Evolutionary conservation across 2,329 filamentous ascomycete species (phyloP).

Genomic region (Hymenoscyphus linearis): DNA sequence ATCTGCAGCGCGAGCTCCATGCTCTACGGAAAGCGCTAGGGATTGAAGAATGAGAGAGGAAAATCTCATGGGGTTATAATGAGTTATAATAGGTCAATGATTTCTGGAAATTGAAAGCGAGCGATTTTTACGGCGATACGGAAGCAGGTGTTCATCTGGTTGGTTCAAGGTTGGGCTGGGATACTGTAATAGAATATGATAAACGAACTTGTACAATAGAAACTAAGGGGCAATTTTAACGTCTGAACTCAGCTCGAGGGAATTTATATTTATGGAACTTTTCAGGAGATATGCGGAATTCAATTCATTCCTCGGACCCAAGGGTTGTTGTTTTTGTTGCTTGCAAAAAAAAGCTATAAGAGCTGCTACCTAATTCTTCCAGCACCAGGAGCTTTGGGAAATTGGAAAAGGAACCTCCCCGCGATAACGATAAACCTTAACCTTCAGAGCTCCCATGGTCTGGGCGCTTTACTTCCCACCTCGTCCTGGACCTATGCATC

Average conservation of each 20-base stretch:
- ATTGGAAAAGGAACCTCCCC: not conserved
- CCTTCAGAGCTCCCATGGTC: not conserved
- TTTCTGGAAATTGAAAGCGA: not conserved
- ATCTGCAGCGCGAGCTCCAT: slow-evolving; percentile 29
- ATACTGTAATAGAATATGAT: slow-evolving; percentile 1
- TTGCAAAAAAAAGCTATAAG: not conserved
- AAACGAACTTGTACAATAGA: not conserved
- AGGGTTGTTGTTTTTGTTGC: not conserved
- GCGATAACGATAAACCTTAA: slow-evolving; percentile 7
- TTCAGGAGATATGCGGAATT: too few relatives aligned
- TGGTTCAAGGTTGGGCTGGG: not conserved
- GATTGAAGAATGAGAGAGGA: slow-evolving; percentile 25
- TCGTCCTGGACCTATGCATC: not conserved
- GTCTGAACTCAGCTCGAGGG: too few relatives aligned
- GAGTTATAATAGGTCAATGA: not conserved
- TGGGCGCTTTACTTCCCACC: not conserved
- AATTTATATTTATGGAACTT: too few relatives aligned
- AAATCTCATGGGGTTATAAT: not conserved
- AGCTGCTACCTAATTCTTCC: not conserved
- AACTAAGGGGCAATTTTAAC: not conserved
- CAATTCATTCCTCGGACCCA: too few relatives aligned
- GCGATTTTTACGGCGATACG: not conserved
- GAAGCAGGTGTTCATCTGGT: not conserved
- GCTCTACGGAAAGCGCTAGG: slow-evolving; percentile 28
- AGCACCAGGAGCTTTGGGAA: not conserved